These are phyloP conservation scores for Adansonia gregorii DNA, from an alignment of 441 rosid species.

Conservation along the genomic window DNA sequence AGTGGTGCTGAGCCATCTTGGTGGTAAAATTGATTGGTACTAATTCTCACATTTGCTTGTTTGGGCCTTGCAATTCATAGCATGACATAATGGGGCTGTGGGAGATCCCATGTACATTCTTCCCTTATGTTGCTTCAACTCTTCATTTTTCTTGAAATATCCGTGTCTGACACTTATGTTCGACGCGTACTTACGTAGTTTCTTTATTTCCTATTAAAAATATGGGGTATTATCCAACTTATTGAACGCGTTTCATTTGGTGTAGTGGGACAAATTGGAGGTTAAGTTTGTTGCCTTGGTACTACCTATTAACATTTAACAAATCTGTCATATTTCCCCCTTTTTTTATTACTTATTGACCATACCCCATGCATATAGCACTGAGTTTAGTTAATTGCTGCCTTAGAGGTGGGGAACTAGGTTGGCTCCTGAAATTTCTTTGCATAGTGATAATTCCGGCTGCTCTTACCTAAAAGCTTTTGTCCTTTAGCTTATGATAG, in stretches of 20 bases:
- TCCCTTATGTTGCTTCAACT: too few species aligned
- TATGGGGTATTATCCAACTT: background rate
- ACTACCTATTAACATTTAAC: background rate
- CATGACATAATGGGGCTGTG: background rate
- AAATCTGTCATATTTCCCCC: background rate
- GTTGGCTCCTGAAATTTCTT: background rate
- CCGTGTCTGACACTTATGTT: too few species aligned
- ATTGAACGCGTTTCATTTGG: background rate
- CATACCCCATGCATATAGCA: background rate
- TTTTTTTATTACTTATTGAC: background rate
- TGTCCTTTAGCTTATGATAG: background rate
- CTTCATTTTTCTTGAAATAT: too few species aligned
- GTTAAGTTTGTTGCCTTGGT: background rate
- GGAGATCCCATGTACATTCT: background rate
- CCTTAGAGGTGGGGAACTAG: background rate
- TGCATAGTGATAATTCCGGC: background rate
- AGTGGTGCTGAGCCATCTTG: background rate
- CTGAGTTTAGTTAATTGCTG: background rate
- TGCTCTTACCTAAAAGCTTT: background rate
- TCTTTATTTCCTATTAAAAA: conserved; percentile 1
- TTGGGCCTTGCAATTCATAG: background rate
- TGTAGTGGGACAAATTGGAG: background rate
- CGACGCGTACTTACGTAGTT: too few species aligned
- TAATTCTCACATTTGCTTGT: background rate
- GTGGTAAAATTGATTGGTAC: background rate